Evolutionary conservation across 495 filamentous ascomycete species (phyloP).

Genomic region (Penicillium arizonense): DNA sequence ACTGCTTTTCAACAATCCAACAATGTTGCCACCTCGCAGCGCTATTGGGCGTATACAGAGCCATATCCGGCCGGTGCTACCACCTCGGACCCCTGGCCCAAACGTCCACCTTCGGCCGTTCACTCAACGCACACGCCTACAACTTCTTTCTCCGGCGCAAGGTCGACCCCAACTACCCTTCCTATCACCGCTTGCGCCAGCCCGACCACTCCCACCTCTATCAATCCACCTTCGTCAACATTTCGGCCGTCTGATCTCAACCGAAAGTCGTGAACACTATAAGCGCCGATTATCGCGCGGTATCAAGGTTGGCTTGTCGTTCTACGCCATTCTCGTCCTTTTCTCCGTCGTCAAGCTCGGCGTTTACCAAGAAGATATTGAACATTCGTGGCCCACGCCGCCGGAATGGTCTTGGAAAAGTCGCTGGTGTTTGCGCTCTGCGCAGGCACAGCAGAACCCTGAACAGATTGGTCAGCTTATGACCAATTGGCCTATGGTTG

Average conservation of each 20-base stretch:
- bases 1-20: neutral
- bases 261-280: constrained; percentile 66
- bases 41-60: constrained; percentile 33
- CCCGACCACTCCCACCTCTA: constrained; percentile 31
- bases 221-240: constrained; percentile 50
- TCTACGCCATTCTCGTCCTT: constrained; percentile 55
- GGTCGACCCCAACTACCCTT: constrained; percentile 80
- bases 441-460: constrained; percentile 54
- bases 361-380: constrained; percentile 65
- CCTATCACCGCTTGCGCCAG: constrained; percentile 54
- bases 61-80: constrained; percentile 13
- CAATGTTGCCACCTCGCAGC: constrained; percentile 22
- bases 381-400: constrained; percentile 72
- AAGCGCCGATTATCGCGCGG: constrained; percentile 60
- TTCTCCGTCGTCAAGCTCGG: constrained; percentile 54
- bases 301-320: constrained; percentile 52
- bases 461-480: constrained; percentile 47
- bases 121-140: constrained; percentile 46
- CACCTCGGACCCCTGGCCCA: constrained; percentile 4
- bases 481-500: constrained; percentile 65
- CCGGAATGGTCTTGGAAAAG: constrained; percentile 69
- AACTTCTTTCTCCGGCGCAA: constrained; percentile 45
- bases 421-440: constrained; percentile 57
- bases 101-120: constrained; percentile 35
- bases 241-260: constrained; percentile 71